phyloP scores from a whole-genome alignment of 768 basidiomycete genomes.

The Termitomyces sp. region DNA sequence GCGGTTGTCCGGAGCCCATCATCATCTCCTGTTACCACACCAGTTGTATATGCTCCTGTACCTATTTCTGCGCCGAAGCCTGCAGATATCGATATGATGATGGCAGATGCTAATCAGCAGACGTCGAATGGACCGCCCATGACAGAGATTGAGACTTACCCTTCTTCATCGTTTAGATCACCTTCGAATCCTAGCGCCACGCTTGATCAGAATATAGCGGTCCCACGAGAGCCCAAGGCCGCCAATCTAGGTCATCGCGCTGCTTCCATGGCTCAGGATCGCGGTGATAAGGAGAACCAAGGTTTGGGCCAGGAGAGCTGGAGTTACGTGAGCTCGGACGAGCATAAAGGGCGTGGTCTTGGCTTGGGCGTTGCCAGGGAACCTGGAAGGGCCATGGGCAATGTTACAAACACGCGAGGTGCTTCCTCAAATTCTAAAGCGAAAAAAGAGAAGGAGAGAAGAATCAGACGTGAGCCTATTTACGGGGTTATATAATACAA shows the following conservation, averaged over 20 bases:
- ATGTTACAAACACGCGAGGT: conserved; percentile 32
- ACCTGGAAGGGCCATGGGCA: conserved; percentile 48
- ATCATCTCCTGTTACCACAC: conserved; percentile 3
- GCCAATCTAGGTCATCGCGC: conserved; percentile 4
- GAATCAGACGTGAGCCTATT: conserved; percentile 39
- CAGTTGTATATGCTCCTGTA: conserved; percentile 7
- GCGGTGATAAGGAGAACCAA: conserved; percentile 40
- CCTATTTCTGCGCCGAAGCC: conserved; percentile 4
- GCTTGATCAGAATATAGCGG: background rate
- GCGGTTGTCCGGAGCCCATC: conserved; percentile 2
- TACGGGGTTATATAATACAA: background rate
- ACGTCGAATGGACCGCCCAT: background rate
- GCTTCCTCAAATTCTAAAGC: conserved; percentile 20
- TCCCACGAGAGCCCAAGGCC: background rate
- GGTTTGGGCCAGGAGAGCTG: conserved; percentile 29
- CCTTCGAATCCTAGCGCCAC: background rate
- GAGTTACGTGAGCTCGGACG: conserved; percentile 31
- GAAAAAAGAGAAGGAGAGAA: conserved; percentile 49
- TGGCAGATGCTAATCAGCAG: background rate
- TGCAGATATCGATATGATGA: conserved; percentile 5
- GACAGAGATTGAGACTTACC: background rate
- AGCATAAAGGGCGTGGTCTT: conserved; percentile 21
- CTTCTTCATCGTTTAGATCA: background rate
- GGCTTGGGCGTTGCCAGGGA: conserved; percentile 30
- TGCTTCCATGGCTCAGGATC: conserved; percentile 11